Conservation (phyloP, 371 early-diverging fungal genomes). For the Mortierella sp. region DNA sequence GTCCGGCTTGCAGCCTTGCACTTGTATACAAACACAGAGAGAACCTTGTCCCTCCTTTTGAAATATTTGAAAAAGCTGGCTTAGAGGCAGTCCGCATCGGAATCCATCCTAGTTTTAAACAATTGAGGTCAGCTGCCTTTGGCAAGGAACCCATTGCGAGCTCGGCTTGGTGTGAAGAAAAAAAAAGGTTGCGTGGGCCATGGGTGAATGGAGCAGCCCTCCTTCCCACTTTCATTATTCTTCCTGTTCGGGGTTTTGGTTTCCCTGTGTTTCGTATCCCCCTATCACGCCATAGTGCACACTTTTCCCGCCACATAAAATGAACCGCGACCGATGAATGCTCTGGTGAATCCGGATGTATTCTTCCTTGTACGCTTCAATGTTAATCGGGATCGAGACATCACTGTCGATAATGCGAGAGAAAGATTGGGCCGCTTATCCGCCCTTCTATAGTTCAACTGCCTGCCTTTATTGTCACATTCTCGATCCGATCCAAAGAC, state of each 20-base stretch:
- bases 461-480: no score
- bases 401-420: no score
- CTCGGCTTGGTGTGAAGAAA: neutral
- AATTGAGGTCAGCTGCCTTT: neutral
- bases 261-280: neutral
- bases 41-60: neutral
- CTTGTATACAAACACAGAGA: neutral
- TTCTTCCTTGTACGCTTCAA: neutral
- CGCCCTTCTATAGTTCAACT: no score
- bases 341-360: neutral
- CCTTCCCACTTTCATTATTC: neutral
- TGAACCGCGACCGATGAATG: neutral
- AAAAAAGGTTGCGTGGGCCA: neutral
- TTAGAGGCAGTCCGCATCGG: neutral
- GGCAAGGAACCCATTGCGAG: neutral
- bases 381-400: neutral
- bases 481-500: neutral
- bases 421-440: no score
- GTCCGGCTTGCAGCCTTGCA: neutral
- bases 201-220: neutral
- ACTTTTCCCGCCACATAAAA: slow-evolving; percentile 5
- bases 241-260: neutral
- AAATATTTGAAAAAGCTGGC: neutral
- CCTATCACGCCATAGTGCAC: slow-evolving; percentile 8
- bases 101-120: neutral